Conservation (phyloP, 225 moss, liverwort and hornwort species). For the Straminergon stramineum region DNA sequence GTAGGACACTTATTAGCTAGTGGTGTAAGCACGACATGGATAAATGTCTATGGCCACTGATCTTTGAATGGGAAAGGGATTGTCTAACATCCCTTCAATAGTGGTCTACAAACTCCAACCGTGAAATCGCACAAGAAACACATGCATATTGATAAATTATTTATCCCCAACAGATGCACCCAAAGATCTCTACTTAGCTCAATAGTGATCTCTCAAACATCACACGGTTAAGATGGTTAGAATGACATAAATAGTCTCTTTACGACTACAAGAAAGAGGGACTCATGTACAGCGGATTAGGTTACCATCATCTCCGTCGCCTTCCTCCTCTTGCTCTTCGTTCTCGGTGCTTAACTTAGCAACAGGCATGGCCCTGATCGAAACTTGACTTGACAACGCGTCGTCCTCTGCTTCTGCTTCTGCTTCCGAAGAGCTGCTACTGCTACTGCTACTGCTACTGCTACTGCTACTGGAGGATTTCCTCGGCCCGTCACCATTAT, state of each 20-base stretch:
- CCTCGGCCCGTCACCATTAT: not conserved
- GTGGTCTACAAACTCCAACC: not conserved
- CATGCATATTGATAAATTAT: not conserved
- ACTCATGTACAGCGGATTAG: not conserved
- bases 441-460: slow-evolving; percentile 4
- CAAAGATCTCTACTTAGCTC: not conserved
- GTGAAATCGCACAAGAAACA: not conserved
- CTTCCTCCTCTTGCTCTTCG: slow-evolving; percentile 34
- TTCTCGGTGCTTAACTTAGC: slow-evolving; percentile 51
- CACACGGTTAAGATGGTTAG: not conserved
- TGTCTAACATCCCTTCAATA: not conserved
- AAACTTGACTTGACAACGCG: not conserved
- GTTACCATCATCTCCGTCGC: slow-evolving; percentile 8
- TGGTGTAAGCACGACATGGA: not conserved
- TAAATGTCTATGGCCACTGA: not conserved
- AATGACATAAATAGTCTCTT: not conserved
- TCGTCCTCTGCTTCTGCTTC: slow-evolving; percentile 11
- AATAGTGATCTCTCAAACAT: not conserved
- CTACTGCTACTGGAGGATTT: not conserved
- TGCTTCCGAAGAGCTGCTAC: not conserved
- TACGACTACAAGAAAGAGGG: not conserved
- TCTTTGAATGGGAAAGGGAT: not conserved
- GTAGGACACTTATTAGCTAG: not conserved
- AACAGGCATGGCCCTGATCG: slow-evolving; percentile 48
- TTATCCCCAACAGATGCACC: not conserved